phyloP scores from a whole-genome alignment of 2,329 filamentous ascomycete genomes.

The Aureobasidium subglaciale region DNA sequence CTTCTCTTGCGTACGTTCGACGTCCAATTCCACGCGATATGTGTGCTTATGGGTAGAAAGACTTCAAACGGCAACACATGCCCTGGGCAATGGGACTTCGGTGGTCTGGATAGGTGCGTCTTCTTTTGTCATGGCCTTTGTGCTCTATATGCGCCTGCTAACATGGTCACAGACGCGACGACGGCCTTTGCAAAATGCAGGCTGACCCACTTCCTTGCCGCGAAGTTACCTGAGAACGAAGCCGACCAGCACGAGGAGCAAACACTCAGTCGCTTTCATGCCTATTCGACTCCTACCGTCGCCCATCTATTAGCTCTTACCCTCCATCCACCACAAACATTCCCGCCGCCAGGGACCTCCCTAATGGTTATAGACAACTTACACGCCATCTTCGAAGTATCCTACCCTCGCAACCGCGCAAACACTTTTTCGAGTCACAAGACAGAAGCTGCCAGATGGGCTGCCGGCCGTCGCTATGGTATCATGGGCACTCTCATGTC shows the following conservation, averaged over 20 bases:
- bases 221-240: background rate
- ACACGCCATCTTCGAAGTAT: conserved; percentile 67
- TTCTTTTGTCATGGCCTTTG: background rate
- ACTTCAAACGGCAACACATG: conserved; percentile 61
- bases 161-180: conserved; percentile 37
- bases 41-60: conserved; percentile 36
- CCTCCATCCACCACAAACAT: conserved; percentile 55
- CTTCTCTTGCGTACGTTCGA: conserved; percentile 62
- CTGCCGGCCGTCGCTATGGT: conserved; percentile 44
- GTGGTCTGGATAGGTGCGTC: conserved; percentile 79
- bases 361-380: conserved; percentile 73
- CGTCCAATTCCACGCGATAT: background rate
- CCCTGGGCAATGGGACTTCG: conserved; percentile 51
- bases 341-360: conserved; percentile 56
- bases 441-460: conserved; percentile 41
- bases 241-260: background rate
- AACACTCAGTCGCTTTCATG: conserved; percentile 49
- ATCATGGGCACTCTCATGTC: conserved; percentile 60
- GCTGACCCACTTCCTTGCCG: conserved; percentile 37
- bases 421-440: conserved; percentile 12
- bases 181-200: conserved; percentile 43
- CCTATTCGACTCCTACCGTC: conserved; percentile 54
- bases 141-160: background rate
- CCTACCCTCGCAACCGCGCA: conserved; percentile 56
- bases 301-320: conserved; percentile 66